Evolutionary conservation across 2,329 filamentous ascomycete genomes (phyloP), one percentile per base, ranked within the genome.

Genomic region (Penicillium brasilianum): DNA sequence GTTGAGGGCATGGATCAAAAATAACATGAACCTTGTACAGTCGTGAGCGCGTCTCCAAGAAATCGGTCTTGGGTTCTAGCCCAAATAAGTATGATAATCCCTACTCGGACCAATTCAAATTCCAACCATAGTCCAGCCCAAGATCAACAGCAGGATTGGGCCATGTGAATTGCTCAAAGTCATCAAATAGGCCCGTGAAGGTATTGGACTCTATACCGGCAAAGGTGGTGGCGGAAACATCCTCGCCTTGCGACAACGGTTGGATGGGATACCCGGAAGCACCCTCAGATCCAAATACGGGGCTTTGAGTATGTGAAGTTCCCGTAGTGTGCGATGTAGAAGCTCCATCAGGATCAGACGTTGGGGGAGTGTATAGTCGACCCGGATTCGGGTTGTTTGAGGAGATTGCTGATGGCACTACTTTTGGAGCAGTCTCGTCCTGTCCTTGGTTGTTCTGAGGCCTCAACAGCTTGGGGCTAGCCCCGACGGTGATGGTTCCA

Each of bases 401-500:
- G n/a, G 51, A 36, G 3, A 28, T 13, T 13, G 50, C 52, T 5
- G 58, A 18, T 11, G n/a, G 46, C 3, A n/a, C 18, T 13, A 53
- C 41, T 11, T 30, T 60, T 20, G 59, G 39, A 34, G 60, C 58
- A 49, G 64, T 66, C 25, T 62, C 61, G 16, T 68, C 18, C 39
- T 58, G 63, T 16, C 52, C 57, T 16, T 59, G 64, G 25, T 25
- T 59, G 20, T 43, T 32, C 25, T 63, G 54, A 14, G 20, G 22
- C 18, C 58, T 65, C 13, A 67, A 63, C 34, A 75, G 72, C 11
- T 74, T 75, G 37, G 72, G 72, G 34, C 76, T 76, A 5, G 71
- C 68, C 7, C 74, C 72, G 8, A 80, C 71, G 9, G 72, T 72
- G 36, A 80, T 75, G 10, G 75, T 81, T 22, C 83, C 78, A 71